Conservation (phyloP, 73 alveolate genomes). For the Paramecium tetraurelia region DNA sequence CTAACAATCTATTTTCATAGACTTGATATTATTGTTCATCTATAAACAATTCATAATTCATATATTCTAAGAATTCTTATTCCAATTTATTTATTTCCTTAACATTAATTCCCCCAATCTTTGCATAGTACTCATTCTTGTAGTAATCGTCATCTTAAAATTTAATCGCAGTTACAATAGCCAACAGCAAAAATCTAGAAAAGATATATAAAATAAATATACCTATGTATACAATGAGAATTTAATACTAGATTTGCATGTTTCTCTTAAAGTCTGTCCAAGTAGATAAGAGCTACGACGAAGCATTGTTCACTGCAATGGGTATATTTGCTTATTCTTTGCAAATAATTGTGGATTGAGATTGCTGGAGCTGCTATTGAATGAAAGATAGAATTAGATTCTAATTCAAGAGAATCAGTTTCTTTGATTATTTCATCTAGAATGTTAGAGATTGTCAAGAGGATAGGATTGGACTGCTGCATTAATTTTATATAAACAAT, state of each 20-base stretch:
- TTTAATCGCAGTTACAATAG: constrained; percentile 78
- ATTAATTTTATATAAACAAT: background rate
- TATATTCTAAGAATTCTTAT: constrained; percentile 68
- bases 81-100: constrained; percentile 75
- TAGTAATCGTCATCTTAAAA: constrained; percentile 74
- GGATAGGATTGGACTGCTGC: background rate
- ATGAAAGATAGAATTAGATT: constrained; percentile 28
- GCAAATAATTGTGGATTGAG: constrained; percentile 65
- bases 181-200: constrained; percentile 75
- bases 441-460: constrained; percentile 14
- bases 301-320: constrained; percentile 68
- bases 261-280: constrained; percentile 71
- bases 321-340: constrained; percentile 70
- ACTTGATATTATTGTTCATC: constrained; percentile 62
- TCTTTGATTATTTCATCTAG: constrained; percentile 38
- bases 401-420: background rate
- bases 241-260: constrained; percentile 55
- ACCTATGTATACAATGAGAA: constrained; percentile 66
- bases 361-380: constrained; percentile 67
- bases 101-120: constrained; percentile 76
- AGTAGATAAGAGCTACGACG: constrained; percentile 69
- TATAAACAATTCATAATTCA: constrained; percentile 74
- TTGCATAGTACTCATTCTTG: constrained; percentile 74
- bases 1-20: constrained; percentile 57
- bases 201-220: constrained; percentile 15